Evolutionary conservation across 1,284 basidiomycete species (phyloP), one percentile per base, ranked within the genome.

Genomic region (Marasmius oreades): DNA sequence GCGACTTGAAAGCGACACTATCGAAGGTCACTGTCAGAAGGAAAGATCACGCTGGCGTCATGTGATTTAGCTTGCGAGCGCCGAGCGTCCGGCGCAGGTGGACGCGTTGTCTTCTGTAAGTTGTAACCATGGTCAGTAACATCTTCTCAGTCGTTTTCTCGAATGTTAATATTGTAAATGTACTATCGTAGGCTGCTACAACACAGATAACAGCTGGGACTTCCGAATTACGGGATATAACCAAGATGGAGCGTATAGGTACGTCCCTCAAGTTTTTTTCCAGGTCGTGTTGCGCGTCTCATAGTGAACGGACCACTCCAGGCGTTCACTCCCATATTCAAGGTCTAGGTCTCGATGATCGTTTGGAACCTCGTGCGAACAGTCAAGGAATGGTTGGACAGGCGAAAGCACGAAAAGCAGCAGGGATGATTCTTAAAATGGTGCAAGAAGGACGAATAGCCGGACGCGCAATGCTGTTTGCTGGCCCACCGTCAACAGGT

Each of bases 341-440:
- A 55, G 95, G 95, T 2, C 81, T 99, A 24, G 96, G 96, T 2
- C 85, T 99, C 53, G 95, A 98, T 68, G 92, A 93, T 63, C 76
- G 86, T 61, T 82, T 98, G 59, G 94, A 98, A 73, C 94, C 96
- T 10, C 84, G 93, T 20, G 83, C 81, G 33, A 90, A 87, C 67
- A 86, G 92, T 0, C 93, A 98, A 71, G 96, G 96, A 5, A 96
- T 99, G 89, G 94, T 99, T 28, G 96, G 96, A 0, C 96, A 99
- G 70, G 90, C 80, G 16, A 93, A 94, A 68, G 96, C 96, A 18
- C 84, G 96, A 36, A 97, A 96, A 71, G 96, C 96, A 1, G 96
- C 96, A 0, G 96, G 95, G 5, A 91, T 98, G 78, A 95, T 98
- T 62, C 82, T 98, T 65, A 95, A 92, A 74, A 97, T 99, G 95